Evolutionary conservation across 1,284 basidiomycete species (phyloP).

Genomic region (Cryptococcus amylolentus): DNA sequence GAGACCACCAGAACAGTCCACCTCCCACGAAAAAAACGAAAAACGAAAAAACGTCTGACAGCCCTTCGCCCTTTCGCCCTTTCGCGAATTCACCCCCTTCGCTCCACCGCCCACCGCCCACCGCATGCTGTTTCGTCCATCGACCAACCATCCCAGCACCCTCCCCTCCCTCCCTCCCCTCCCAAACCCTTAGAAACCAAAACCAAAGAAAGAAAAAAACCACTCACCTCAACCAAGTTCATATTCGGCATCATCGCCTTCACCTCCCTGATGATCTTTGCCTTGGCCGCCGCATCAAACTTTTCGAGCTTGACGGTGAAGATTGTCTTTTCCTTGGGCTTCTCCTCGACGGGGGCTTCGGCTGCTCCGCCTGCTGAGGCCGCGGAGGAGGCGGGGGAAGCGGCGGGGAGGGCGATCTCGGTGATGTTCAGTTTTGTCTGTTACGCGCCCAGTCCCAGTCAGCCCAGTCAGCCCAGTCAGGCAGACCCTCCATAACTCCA

Average conservation of each 20-base stretch:
- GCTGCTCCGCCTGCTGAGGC: conserved; percentile 60
- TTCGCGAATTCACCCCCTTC: too few species aligned
- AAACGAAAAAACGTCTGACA: too few species aligned
- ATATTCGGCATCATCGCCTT: conserved; percentile 92
- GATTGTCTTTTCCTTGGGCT: conserved; percentile 98
- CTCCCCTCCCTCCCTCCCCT: not conserved
- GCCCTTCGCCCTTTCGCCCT: too few species aligned
- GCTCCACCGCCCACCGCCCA: too few species aligned
- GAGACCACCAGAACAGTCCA: too few species aligned
- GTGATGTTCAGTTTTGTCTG: conserved; percentile 93
- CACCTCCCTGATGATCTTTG: conserved; percentile 97
- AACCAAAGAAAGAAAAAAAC: not conserved
- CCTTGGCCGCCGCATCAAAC: conserved; percentile 84
- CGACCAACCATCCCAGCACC: too few species aligned
- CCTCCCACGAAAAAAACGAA: too few species aligned
- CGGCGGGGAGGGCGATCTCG: conserved; percentile 88
- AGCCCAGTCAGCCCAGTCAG: too few species aligned
- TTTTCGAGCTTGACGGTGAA: conserved; percentile 94
- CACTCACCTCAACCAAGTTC: conserved; percentile 90
- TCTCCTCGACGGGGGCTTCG: conserved; percentile 68
- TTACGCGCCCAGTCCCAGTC: too few species aligned
- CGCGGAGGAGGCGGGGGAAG: conserved; percentile 57
- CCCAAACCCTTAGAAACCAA: conserved; percentile 12
- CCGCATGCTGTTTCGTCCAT: too few species aligned
- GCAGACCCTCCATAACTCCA: too few species aligned